Evolutionary conservation across 352 stramenopile genomes (phyloP).

Genomic region (Pythium rishiriense): DNA sequence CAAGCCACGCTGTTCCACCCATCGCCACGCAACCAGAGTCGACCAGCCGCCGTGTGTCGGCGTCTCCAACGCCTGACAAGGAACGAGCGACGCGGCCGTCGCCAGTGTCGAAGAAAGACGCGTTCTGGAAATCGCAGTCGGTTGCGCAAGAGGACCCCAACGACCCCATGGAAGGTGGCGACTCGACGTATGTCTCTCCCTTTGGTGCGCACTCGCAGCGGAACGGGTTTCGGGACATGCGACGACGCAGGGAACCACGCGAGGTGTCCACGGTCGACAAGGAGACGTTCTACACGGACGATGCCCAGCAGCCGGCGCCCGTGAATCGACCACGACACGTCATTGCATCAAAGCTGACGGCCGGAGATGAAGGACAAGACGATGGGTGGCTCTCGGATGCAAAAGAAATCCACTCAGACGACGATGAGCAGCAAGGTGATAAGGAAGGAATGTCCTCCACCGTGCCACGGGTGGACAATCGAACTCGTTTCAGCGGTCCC

Average conservation of each 20-base stretch:
- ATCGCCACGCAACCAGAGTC: background rate
- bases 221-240: conserved; percentile 16
- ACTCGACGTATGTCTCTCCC: conserved; percentile 50
- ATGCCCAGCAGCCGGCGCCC: conserved; percentile 21
- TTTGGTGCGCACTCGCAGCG: conserved; percentile 30
- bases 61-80: background rate
- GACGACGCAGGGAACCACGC: background rate
- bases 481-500: background rate
- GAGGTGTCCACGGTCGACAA: conserved; percentile 23
- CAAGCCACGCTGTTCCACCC: background rate
- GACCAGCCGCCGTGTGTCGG: background rate
- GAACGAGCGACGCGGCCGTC: background rate
- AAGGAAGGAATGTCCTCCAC: background rate
- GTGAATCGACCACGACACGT: conserved; percentile 40
- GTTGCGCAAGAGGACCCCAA: background rate
- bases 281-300: conserved; percentile 43
- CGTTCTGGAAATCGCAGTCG: conserved; percentile 23
- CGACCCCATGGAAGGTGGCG: background rate
- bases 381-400: conserved; percentile 70
- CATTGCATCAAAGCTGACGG: conserved; percentile 34
- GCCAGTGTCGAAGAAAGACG: conserved; percentile 10
- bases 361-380: conserved; percentile 32
- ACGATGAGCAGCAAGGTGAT: conserved; percentile 3
- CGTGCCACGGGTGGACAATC: background rate
- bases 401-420: conserved; percentile 37